Conservation (phyloP, 192 early-diverging fungal species). For the Coemansia nantahalensis region DNA sequence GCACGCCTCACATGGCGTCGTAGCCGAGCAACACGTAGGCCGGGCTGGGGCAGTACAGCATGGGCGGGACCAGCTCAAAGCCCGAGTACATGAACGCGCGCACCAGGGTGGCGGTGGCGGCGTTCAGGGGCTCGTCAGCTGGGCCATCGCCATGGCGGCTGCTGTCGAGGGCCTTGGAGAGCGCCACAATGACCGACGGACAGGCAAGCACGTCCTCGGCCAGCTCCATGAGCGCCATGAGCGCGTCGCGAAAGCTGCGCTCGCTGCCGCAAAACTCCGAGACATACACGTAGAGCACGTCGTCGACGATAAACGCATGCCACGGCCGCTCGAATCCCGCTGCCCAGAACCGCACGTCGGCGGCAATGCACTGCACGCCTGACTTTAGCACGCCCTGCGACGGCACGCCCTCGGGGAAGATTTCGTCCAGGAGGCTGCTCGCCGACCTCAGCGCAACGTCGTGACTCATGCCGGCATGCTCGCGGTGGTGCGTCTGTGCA, state of each 20-base stretch:
- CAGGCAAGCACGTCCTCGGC: slow-evolving; percentile 49
- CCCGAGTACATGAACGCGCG: slow-evolving; percentile 68
- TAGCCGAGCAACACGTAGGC: slow-evolving; percentile 58
- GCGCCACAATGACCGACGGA: slow-evolving; percentile 32
- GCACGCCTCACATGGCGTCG: slow-evolving; percentile 45
- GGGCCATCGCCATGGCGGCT: background rate
- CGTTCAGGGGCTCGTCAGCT: background rate
- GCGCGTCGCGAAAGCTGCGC: slow-evolving; percentile 28
- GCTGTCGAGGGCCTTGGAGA: slow-evolving; percentile 21
- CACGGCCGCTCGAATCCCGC: slow-evolving; percentile 19
- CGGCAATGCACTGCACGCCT: slow-evolving; percentile 12
- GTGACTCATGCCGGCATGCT: background rate
- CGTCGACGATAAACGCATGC: slow-evolving; percentile 45
- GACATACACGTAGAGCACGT: slow-evolving; percentile 32
- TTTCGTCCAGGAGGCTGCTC: slow-evolving; percentile 21
- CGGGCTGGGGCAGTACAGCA: slow-evolving; percentile 57
- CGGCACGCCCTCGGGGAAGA: slow-evolving; percentile 47
- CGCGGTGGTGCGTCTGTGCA: slow-evolving; percentile 1
- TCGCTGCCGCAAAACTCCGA: slow-evolving; percentile 31
- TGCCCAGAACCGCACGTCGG: slow-evolving; percentile 21
- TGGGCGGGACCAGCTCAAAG: slow-evolving; percentile 59
- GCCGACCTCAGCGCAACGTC: slow-evolving; percentile 27
- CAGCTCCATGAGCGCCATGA: slow-evolving; percentile 54
- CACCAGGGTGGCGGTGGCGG: slow-evolving; percentile 43
- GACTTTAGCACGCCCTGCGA: slow-evolving; percentile 44